phyloP scores from a whole-genome alignment of 225 moss, liverwort and hornwort species.

The Asterella californica region DNA sequence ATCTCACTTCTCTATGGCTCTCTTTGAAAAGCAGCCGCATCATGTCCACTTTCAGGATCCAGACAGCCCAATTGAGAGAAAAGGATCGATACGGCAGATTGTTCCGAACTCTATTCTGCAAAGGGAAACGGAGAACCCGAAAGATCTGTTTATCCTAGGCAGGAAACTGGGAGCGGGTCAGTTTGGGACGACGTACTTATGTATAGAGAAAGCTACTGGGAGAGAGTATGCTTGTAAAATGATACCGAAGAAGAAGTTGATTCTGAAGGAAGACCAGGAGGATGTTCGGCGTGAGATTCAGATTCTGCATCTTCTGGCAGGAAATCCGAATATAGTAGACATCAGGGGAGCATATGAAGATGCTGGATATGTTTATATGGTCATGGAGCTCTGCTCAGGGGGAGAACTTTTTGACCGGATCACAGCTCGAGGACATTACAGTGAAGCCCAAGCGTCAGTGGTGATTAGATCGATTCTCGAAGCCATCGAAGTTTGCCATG shows the following conservation, averaged over 20 bases:
- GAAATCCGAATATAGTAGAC: conserved; percentile 41
- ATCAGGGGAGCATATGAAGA: conserved; percentile 43
- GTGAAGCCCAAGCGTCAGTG: conserved; percentile 30
- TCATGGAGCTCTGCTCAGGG: conserved; percentile 55
- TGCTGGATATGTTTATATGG: conserved; percentile 35
- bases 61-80: conserved; percentile 4
- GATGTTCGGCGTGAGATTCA: conserved; percentile 42
- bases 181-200: conserved; percentile 43
- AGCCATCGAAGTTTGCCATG: conserved; percentile 42
- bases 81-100: not conserved
- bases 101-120: conserved; percentile 13
- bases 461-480: conserved; percentile 38
- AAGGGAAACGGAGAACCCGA: conserved; percentile 15
- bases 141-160: conserved; percentile 21
- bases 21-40: conserved; percentile 13
- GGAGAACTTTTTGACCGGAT: conserved; percentile 51
- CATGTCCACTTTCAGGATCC: conserved; percentile 19
- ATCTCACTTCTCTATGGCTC: not conserved
- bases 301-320: conserved; percentile 39
- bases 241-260: conserved; percentile 41
- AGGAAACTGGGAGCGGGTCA: conserved; percentile 41
- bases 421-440: conserved; percentile 39
- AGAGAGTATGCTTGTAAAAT: conserved; percentile 41
- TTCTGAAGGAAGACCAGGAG: conserved; percentile 40
- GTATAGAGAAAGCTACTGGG: conserved; percentile 30